Evolutionary conservation across 163 green algal species (phyloP).

Genomic region (Prototheca stagnorum): DNA sequence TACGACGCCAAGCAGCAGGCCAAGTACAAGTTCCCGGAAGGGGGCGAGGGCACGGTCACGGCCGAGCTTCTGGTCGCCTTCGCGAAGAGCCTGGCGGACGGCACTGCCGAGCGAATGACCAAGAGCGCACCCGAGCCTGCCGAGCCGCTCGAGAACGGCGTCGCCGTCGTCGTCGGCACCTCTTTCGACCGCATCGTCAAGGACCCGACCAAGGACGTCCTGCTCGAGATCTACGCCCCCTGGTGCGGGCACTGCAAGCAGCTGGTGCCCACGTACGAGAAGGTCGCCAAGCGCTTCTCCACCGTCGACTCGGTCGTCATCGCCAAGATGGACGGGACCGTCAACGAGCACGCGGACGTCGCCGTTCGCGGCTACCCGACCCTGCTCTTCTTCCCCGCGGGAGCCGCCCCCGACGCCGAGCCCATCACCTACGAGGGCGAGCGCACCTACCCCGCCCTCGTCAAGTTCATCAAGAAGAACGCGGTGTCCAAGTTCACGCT

Average conservation of each 20-base stretch:
- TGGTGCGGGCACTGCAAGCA: constrained; percentile 68
- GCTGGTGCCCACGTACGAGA: constrained; percentile 34
- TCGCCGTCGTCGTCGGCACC: constrained; percentile 12
- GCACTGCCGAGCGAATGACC: constrained; percentile 9
- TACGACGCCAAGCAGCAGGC: constrained; percentile 9
- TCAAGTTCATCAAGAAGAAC: constrained; percentile 27
- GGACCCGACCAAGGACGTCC: constrained; percentile 20
- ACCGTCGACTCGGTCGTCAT: constrained; percentile 40
- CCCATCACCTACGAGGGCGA: constrained; percentile 21
- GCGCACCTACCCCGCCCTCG: constrained; percentile 16
- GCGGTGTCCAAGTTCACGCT: constrained; percentile 15
- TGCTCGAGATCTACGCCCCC: constrained; percentile 50
- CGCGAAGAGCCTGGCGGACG: constrained; percentile 8
- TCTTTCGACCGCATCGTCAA: constrained; percentile 13
- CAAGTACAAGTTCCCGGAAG: constrained; percentile 16
- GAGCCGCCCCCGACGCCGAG: constrained; percentile 7
- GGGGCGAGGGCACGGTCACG: not conserved
- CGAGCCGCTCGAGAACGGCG: constrained; percentile 17
- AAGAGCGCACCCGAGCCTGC: constrained; percentile 13
- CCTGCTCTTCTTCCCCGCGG: constrained; percentile 30
- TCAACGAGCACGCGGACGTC: constrained; percentile 33
- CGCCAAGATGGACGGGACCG: constrained; percentile 58
- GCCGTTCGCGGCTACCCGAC: constrained; percentile 44
- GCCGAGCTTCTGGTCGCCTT: constrained; percentile 7
- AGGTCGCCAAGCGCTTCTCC: constrained; percentile 31